Base-by-base conservation (phyloP, 2,329 filamentous ascomycete genomes). In the Hansfordia pulvinata region DNA sequence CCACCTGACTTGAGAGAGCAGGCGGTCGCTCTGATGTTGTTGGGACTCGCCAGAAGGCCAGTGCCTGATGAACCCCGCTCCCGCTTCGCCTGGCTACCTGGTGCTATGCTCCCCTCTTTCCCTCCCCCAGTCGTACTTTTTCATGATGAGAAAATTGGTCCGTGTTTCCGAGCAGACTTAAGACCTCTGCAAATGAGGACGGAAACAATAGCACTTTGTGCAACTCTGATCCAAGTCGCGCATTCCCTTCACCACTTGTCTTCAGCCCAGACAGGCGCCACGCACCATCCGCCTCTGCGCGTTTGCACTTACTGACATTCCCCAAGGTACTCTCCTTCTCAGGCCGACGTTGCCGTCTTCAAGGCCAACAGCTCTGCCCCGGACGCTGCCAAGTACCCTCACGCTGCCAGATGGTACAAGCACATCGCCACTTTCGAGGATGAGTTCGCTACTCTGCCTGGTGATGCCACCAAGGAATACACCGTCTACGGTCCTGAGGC, bases 321-420 rank as follows among this genome's bases (percentile, higher is more conserved):
- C 19, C 11, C 22, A 29, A 73, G 61, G 37, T 56, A 61, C 52
- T 59, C 60, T 39, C 78, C 86, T 47, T 83, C 83, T 47, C 90
- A 98, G 70, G 90, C 90, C 62, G 90, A 98, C 68, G 88, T 92
- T 49, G 81, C 79, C 59, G 75, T 75, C 64, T 96, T 81, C 81
- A 93, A 96, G 75, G 81, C 81, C 49, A 59, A 94, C 55, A 76
- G 68, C 27, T 60, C 67, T 44, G 60, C 73, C 34, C 90, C 90
- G 46, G 75, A 79, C 43, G 71, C 79, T 48, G 66, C 69, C 57
- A 93, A 93, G 69, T 93, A 80, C 76, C 85, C 88, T 50, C 69
- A 93, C 65, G 85, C 80, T 51, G 84, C 83, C 53, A 80, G 90
- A 60, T 98, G 90, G 90, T 94, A 93, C 76, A 93, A 92, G 75